Evolutionary conservation across 1,284 basidiomycete genomes (phyloP), one percentile per base, ranked within the genome.

Genomic region (Ceratobasidium sp.): DNA sequence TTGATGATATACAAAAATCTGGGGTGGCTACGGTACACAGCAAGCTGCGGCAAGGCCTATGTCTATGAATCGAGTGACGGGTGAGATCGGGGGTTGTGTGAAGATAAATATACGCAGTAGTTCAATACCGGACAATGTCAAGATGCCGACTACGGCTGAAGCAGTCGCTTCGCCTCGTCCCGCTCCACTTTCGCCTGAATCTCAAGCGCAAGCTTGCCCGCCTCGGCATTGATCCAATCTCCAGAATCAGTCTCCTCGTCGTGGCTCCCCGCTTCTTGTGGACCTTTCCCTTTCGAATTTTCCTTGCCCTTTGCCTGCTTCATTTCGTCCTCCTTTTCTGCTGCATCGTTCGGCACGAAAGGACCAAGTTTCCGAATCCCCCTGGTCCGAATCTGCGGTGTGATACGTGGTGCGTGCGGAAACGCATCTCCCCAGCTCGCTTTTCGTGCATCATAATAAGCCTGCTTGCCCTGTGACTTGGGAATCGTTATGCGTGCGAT

Each of bases 381-480:
- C 7, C 62, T 44, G 3, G 62, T 66, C 6, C 91, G 88, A 76
- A 88, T 85, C 73, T 91, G 86, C 0, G 89, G 86, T 21, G 83
- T 79, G 77, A 90, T 91, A 79, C 92, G 93, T 3, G 92, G 86
- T 21, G 83, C 81, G 79, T 98, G 95, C 3, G 97, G 96, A 81
- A 97, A 98, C 12, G 94, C 84, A 79, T 99, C 97, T 12, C 97
- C 97, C 95, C 96, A 98, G 23, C 81, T 83, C 0, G 92, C 88
- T 81, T 98, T 98, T 56, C 96, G 88, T 0, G 96, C 95, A 79
- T 99, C 97, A 78, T 98, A 95, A 79, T 90, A 99, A 0, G 88
- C 86, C 78, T 98, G 96, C 79, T 94, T 96, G 8, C 96, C 96
- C 80, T 95, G 92, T 0, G 94, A 95, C 77, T 89, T 94, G 1